These are phyloP conservation scores for Barnettozyma sp. DNA, from an alignment of 805 yeast genomes.

Conservation along the genomic window DNA sequence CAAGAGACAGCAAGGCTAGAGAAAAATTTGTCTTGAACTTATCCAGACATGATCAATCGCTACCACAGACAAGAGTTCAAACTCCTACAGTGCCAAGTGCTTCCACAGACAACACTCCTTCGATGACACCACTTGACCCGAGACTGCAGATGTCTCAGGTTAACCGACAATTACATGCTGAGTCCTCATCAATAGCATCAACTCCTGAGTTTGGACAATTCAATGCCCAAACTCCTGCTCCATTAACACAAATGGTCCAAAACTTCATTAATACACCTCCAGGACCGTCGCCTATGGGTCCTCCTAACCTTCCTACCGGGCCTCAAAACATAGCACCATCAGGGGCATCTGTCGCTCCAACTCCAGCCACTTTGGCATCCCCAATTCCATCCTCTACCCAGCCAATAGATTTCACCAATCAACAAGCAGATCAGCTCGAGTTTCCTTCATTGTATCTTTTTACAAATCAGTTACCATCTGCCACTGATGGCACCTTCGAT, in stretches of 20 bases:
- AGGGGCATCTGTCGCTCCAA: constrained; percentile 8
- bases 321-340: constrained; percentile 7
- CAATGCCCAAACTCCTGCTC: constrained; percentile 4
- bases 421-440: constrained; percentile 12
- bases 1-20: constrained; percentile 28
- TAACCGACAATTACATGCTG: constrained; percentile 1
- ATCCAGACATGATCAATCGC: constrained; percentile 13
- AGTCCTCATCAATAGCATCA: constrained; percentile 1
- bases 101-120: constrained; percentile 1
- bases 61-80: constrained; percentile 14
- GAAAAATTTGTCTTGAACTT: constrained; percentile 17
- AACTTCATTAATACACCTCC: constrained; percentile 7
- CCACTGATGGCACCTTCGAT: constrained; percentile 16
- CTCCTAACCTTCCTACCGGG: constrained; percentile 5
- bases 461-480: constrained; percentile 21
- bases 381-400: constrained; percentile 1
- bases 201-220: constrained; percentile 5
- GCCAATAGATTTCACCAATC: background rate
- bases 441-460: constrained; percentile 26
- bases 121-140: background rate
- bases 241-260: constrained; percentile 7
- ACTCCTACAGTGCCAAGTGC: constrained; percentile 4
- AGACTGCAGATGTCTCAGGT: background rate
- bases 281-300: constrained; percentile 6
- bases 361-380: constrained; percentile 3